These are phyloP conservation scores for Emericellopsis terricola DNA, from an alignment of 495 filamentous ascomycete species.

Conservation along the genomic window DNA sequence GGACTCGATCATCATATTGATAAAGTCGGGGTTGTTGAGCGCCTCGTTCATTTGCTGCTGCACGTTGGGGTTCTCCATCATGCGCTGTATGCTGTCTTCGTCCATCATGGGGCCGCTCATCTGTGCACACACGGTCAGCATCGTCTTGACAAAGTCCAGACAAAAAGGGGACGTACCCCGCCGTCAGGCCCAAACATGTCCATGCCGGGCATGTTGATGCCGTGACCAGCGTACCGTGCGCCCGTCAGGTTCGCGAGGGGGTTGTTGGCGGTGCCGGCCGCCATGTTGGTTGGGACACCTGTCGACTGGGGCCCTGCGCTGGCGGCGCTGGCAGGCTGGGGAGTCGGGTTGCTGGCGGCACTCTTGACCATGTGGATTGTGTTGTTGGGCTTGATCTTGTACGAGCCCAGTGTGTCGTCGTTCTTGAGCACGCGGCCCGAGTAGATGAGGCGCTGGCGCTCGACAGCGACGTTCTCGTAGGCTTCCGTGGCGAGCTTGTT, in stretches of 20 bases:
- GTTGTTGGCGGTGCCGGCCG: constrained; percentile 80
- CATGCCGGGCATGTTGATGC: constrained; percentile 63
- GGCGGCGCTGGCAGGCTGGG: constrained; percentile 35
- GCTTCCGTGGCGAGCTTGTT: constrained; percentile 61
- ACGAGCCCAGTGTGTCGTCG: constrained; percentile 59
- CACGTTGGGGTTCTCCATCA: constrained; percentile 76
- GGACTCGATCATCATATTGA: constrained; percentile 79
- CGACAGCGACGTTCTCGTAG: constrained; percentile 67
- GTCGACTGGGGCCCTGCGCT: constrained; percentile 32
- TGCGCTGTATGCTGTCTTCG: constrained; percentile 59
- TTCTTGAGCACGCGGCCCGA: constrained; percentile 94
- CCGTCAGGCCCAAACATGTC: constrained; percentile 93
- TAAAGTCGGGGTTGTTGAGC: constrained; percentile 76
- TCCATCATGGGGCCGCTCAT: constrained; percentile 83
- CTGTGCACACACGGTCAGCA: not conserved
- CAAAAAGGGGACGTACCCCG: constrained; percentile 49
- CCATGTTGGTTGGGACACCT: constrained; percentile 73
- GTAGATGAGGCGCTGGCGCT: constrained; percentile 89
- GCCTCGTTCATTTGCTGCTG: constrained; percentile 79
- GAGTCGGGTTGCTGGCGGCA: constrained; percentile 71
- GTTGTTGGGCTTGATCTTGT: constrained; percentile 93
- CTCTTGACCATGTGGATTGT: constrained; percentile 94
- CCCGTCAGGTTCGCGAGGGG: constrained; percentile 83
- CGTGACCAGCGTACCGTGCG: constrained; percentile 79
- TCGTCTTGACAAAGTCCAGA: too few relatives aligned